Percentiles rank a stretch among this genome's conserved stretches.
These are phyloP conservation scores for Fusarium duplospermum DNA, from an alignment of 2,329 filamentous ascomycete genomes.

Conservation along the genomic window DNA sequence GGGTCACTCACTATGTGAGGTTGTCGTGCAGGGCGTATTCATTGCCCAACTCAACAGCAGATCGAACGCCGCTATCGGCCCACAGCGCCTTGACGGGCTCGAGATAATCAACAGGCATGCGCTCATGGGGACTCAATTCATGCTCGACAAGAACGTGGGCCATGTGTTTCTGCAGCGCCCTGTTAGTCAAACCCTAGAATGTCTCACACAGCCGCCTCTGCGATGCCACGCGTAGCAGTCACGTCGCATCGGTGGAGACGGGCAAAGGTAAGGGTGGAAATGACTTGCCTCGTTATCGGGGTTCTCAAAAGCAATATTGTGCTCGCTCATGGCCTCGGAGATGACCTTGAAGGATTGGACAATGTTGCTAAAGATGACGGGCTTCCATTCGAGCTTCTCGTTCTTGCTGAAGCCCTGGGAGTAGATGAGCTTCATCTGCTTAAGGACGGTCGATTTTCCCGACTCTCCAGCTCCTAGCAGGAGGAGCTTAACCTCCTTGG, in stretches of 20 bases:
- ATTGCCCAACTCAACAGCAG: slow-evolving; percentile 92
- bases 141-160: slow-evolving; percentile 81
- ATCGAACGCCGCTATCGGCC: slow-evolving; percentile 84
- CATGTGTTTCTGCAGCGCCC: slow-evolving; percentile 74
- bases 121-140: slow-evolving; percentile 85
- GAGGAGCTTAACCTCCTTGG: slow-evolving; percentile 92
- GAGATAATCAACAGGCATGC: slow-evolving; percentile 81
- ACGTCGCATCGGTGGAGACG: slow-evolving; percentile 1
- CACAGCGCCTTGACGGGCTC: slow-evolving; percentile 86
- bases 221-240: not conserved
- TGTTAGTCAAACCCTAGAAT: slow-evolving; percentile 51
- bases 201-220: slow-evolving; percentile 31
- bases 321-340: slow-evolving; percentile 89
- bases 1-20: slow-evolving; percentile 80
- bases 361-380: slow-evolving; percentile 95
- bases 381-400: slow-evolving; percentile 93
- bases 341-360: slow-evolving; percentile 92
- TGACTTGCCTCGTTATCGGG: slow-evolving; percentile 79
- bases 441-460: slow-evolving; percentile 93
- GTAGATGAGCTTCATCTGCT: slow-evolving; percentile 99
- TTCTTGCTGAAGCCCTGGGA: slow-evolving; percentile 89
- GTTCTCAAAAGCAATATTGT: slow-evolving; percentile 82
- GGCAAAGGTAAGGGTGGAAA: not conserved
- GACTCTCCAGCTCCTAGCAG: slow-evolving; percentile 92
- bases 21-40: slow-evolving; percentile 98